phyloP scores from a whole-genome alignment of 1,284 basidiomycete genomes.

The Hypsizygus ulmarius region DNA sequence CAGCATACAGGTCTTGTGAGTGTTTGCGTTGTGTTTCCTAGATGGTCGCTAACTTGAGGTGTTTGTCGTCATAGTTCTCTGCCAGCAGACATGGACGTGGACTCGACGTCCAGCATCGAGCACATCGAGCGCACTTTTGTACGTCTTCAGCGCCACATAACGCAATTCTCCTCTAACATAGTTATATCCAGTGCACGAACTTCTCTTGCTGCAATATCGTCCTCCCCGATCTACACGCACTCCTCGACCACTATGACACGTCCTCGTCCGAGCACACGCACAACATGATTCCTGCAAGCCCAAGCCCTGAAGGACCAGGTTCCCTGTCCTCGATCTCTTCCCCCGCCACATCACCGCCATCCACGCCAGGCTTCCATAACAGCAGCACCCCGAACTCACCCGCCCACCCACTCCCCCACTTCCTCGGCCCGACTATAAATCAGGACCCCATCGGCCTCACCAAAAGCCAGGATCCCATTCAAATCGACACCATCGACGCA shows the following conservation, averaged over 20 bases:
- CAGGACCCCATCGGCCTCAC: slow-evolving; percentile 7
- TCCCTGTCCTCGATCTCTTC: background rate
- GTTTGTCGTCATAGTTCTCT: background rate
- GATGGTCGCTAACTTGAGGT: background rate
- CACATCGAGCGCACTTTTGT: slow-evolving; percentile 11
- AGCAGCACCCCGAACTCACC: slow-evolving; percentile 4
- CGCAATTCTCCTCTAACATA: background rate
- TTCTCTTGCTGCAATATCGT: slow-evolving; percentile 64
- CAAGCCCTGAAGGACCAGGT: slow-evolving; percentile 21
- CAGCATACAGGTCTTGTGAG: slow-evolving; percentile 9
- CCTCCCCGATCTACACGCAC: slow-evolving; percentile 62
- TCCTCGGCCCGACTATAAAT: slow-evolving; percentile 8
- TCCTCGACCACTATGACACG: slow-evolving; percentile 67
- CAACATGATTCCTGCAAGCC: slow-evolving; percentile 19
- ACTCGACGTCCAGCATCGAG: slow-evolving; percentile 15
- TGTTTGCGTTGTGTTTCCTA: background rate
- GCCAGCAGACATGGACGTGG: slow-evolving; percentile 5
- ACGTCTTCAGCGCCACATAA: background rate
- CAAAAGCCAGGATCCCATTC: background rate
- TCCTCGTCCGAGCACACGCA: slow-evolving; percentile 25
- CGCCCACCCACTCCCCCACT: slow-evolving; percentile 10
- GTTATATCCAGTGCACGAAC: slow-evolving; percentile 49
- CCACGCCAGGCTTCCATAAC: slow-evolving; percentile 5
- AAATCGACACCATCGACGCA: background rate
- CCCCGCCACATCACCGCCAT: slow-evolving; percentile 13